Base-by-base conservation (phyloP, 768 basidiomycete species). In the Ramaria sp. region DNA sequence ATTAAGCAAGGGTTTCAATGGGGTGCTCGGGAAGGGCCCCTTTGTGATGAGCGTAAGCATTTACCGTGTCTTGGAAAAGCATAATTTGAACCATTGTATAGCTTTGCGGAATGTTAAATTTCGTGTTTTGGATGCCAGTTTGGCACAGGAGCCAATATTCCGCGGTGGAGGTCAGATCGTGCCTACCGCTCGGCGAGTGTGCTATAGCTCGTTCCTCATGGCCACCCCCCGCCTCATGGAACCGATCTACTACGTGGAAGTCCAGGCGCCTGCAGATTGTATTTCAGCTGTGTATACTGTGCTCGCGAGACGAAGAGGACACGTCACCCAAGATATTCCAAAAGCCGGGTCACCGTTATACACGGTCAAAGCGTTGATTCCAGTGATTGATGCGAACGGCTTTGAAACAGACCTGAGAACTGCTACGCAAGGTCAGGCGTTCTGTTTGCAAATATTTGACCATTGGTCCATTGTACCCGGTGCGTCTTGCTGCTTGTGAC, bases 1-100 rank as follows among this genome's bases (percentile, higher is more conserved):
- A 85, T 99, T 63, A 97, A 92, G 71, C 96, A 99, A 70, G 96
- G 96, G 34, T 99, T 99, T 83, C 96, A 96, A 65, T 98, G 96
- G 96, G 96, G 92, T 48, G 85, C 95, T 47, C 79, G 96, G 48
- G 96, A 99, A 73, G 96, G 96, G 6, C 96, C 96, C 37, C 66
- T 99, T 38, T 98, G 96, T 64, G 96, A 99, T 65, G 96, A 99
- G 70, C 96, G 95, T 97, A 63, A 79, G 95, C 82, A 42, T 57
- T 20, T 9, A 18, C 28, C 15, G 56, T 39, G 55, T 24, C 28
- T 57, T 44, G 32, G 3, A 58, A 45, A 34, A 44, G n/a, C n/a
- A n/a, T 43, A 47, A 47, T 25, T 24, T 25, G 57, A 30, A 57
- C 36, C 28, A 24, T 18, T 37, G 42, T 45, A 30, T 59, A 99